Evolutionary conservation across 1,139 yeast species (phyloP), one percentile per base, ranked within the genome.

Genomic region (Pneumocystis wakefieldiae): DNA sequence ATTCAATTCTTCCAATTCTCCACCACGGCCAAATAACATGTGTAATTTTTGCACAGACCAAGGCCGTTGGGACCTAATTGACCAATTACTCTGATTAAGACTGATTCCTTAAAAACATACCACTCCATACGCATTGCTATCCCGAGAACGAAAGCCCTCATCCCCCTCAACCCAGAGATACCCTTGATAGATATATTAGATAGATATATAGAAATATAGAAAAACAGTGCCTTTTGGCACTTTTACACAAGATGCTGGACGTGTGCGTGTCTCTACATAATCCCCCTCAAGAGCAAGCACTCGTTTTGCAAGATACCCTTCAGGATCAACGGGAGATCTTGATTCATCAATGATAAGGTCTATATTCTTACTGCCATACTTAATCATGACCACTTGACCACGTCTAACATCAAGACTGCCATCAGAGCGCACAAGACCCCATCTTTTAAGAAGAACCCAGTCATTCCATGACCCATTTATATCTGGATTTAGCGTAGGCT

Each of bases 141-240:
- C 97, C 2, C 88, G 76, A 1, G 95, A 86, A 70, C 88, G 96
- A 63, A 85, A 74, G n/a, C 59, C 65, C 71, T 89, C 90, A 72
- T 91, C 97, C 2, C 97, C 97, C 73, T 91, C 97, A 0, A 90
- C 90, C 97, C 97, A 91, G 10, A 87, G 70, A 72, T 91, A 97
- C 70, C 84, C 86, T 65, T 87, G 74, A 3, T 96, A 96, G 2
- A 90, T 76, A 37, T 75, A 75, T 8, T 85, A 83, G 59, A 76
- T 76, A 1, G 77, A 75, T 70, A 83, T 80, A 1, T 91, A 71
- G 86, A 87, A 28, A 83, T 83, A 38, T 80, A 75, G 14, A 29
- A n/a, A 29, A 57, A 28, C 8, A 28, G 41, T 58, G 59, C 66
- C 66, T 42, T 63, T 62, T n/a, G 66, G 66, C 19, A 65, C 19